Conservation (phyloP, 306 rosid genomes). For the Gleditsia sinensis region DNA sequence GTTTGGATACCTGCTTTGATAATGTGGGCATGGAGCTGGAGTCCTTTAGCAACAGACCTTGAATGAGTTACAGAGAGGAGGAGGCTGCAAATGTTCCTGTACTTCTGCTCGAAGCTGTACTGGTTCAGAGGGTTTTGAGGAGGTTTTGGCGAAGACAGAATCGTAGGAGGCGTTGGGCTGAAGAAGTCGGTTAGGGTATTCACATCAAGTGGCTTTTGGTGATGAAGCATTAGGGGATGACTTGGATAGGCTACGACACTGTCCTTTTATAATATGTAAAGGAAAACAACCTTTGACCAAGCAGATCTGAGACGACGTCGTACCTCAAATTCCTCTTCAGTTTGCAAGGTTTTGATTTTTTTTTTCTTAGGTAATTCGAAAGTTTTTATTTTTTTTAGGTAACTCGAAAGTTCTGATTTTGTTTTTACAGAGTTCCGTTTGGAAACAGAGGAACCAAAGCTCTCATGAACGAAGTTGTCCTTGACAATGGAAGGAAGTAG, state of each 20-base stretch:
- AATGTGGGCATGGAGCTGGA: constrained; percentile 75
- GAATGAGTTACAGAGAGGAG: constrained; percentile 65
- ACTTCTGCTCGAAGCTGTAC: constrained; percentile 38
- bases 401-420: no score
- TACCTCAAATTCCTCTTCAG: no score
- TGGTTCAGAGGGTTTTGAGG: constrained; percentile 28
- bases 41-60: constrained; percentile 63
- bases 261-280: neutral
- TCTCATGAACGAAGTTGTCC: neutral
- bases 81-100: constrained; percentile 51
- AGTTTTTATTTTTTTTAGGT: no score
- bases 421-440: neutral
- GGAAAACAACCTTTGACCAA: neutral
- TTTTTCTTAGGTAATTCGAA: no score
- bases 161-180: neutral
- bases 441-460: neutral
- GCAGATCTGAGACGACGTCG: neutral
- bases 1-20: constrained; percentile 62
- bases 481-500: constrained; percentile 34
- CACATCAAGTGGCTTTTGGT: neutral
- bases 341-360: no score
- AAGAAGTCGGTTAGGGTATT: neutral
- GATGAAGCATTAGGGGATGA: constrained; percentile 29
- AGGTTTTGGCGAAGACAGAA: constrained; percentile 17
- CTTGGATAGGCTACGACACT: neutral